Conservation (phyloP, 2,329 filamentous ascomycete genomes). For the Aspergillus pseudoterreus region DNA sequence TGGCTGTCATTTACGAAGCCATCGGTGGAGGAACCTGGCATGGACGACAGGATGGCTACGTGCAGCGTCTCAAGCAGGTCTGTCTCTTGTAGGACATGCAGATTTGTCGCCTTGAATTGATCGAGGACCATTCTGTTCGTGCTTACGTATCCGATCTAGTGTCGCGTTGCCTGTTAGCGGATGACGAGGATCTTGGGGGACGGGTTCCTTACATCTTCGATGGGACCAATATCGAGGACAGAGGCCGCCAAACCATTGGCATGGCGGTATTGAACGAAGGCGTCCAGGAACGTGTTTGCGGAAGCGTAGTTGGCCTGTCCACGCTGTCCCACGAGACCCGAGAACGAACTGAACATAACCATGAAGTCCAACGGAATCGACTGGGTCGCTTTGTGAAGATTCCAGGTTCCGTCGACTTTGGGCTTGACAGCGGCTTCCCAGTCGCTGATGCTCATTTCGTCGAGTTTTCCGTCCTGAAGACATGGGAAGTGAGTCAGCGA, state of each 20-base stretch:
- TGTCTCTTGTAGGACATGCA: no score
- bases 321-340: conserved; percentile 27
- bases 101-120: no score
- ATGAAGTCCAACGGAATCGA: conserved; percentile 17
- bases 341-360: conserved; percentile 34
- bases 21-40: no score
- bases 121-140: no score
- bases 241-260: conserved; percentile 16
- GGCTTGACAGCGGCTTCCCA: conserved; percentile 28
- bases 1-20: no score
- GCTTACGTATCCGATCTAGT: no score
- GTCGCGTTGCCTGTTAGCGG: no score
- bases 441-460: conserved; percentile 31
- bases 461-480: no score
- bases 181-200: no score
- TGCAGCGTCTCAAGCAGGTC: no score
- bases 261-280: conserved; percentile 23
- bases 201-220: conserved; percentile 16
- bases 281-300: conserved; percentile 31
- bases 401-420: conserved; percentile 33
- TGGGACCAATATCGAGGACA: conserved; percentile 22
- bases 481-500: background rate
- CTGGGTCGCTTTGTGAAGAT: conserved; percentile 20
- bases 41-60: no score
- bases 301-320: conserved; percentile 42